These are phyloP conservation scores for Fusarium robinianum DNA, from an alignment of 2,329 filamentous ascomycete species.

Conservation along the genomic window DNA sequence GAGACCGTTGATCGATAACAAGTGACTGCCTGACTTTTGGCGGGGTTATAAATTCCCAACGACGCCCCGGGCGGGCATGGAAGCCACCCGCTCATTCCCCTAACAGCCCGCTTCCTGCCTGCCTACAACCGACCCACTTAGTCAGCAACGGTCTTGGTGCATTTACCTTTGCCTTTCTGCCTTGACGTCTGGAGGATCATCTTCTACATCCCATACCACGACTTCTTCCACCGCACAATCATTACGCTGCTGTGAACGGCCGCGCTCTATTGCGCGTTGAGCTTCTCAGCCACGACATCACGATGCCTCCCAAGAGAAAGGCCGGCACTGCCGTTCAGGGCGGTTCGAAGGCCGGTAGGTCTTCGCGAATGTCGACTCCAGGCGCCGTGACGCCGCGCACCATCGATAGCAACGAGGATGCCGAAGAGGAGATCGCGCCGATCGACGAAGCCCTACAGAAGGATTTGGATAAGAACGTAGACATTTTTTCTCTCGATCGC, in stretches of 20 bases:
- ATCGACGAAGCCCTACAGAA: constrained; percentile 58
- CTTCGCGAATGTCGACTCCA: constrained; percentile 63
- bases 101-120: neutral
- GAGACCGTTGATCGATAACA: neutral
- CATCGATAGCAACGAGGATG: constrained; percentile 58
- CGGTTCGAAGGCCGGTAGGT: constrained; percentile 58
- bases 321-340: constrained; percentile 55
- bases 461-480: constrained; percentile 61
- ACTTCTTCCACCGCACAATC: no score
- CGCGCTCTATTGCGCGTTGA: constrained; percentile 6
- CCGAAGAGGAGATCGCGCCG: constrained; percentile 53
- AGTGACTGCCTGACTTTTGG: constrained; percentile 9
- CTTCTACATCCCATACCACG: no score
- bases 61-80: neutral
- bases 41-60: constrained; percentile 20
- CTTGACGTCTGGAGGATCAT: constrained; percentile 7
- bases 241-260: no score
- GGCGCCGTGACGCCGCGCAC: constrained; percentile 64
- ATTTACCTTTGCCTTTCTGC: neutral
- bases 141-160: constrained; percentile 24
- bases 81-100: neutral
- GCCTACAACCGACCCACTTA: constrained; percentile 12
- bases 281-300: constrained; percentile 25
- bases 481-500: constrained; percentile 60
- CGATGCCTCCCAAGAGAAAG: constrained; percentile 75